Evolutionary conservation across 1,284 basidiomycete species (phyloP), one percentile per base, ranked within the genome.

Genomic region (Trichosporon ovoides): DNA sequence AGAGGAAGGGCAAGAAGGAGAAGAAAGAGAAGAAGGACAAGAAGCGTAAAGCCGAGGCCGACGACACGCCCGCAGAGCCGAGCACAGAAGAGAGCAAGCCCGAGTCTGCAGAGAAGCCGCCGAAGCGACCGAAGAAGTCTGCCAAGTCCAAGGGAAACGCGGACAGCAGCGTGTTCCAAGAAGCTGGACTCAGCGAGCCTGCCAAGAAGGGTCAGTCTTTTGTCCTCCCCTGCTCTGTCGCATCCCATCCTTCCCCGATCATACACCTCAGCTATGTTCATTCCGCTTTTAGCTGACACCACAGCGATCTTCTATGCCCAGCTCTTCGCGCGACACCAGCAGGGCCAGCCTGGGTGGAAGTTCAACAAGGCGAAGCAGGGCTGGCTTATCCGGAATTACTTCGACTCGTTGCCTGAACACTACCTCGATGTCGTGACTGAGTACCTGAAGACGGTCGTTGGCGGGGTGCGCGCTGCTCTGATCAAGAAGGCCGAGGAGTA

Each of bases 331-430:
- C 80, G 80, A 13, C 71, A 77, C 3, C 62, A 59, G 18, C 19
- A 20, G 46, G n/a, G 34, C 13, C 18, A 28, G 13, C 10, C 54
- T n/a, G 52, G 56, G 24, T 90, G 88, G 88, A 91, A 89, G 69
- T 91, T 91, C 72, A 86, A 85, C 69, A 91, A 91, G 72, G 87
- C 87, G 2, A 80, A 82, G 48, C 89, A 91, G 70, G 89, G 88
- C 67, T 91, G 89, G 88, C 78, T 91, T 7, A 78, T 88, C 56
- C 82, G 87, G 16, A 86, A 91, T 64, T 62, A 87, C 14, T 89
- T 76, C 10, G 77, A 81, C 59, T 77, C 79, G 63, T 85, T 87
- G 65, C 65, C 71, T 0, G 71, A 71, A n/a, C 57, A 59, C 53
- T 68, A 73, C 38, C 55, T 70, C 13, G 66, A 62, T 10, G 34